Conservation (phyloP, 495 filamentous ascomycete genomes). For the Annulohypoxylon stygium region DNA sequence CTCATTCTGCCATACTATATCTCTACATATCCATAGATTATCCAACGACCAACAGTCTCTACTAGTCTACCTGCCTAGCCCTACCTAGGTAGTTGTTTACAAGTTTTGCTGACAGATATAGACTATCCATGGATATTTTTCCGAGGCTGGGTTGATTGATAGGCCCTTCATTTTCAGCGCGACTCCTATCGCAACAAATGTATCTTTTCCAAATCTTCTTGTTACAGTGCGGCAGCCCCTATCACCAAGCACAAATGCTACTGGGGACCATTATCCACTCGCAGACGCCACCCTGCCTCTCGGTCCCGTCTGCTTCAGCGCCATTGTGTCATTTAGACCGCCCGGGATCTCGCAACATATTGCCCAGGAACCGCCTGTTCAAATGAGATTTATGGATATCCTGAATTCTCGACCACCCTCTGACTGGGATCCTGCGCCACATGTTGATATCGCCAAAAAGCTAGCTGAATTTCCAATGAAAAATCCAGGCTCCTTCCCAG, state of each 20-base stretch:
- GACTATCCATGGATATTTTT: conserved; percentile 78
- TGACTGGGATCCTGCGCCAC: conserved; percentile 59
- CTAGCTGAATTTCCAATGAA: conserved; percentile 47
- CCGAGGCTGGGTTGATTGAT: conserved; percentile 64
- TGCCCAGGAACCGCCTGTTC: conserved; percentile 53
- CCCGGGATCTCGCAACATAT: conserved; percentile 46
- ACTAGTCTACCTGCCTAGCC: too few relatives aligned
- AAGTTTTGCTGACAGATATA: conserved; percentile 48
- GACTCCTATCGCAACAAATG: conserved; percentile 66
- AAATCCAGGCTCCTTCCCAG: conserved; percentile 64
- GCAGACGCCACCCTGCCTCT: conserved; percentile 54
- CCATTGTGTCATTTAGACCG: conserved; percentile 69
- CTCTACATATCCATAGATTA: not conserved
- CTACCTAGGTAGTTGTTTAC: too few relatives aligned
- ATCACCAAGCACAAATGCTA: conserved; percentile 50
- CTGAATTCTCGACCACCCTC: conserved; percentile 48
- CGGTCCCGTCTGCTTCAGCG: conserved; percentile 69
- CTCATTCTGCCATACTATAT: not conserved
- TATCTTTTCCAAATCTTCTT: conserved; percentile 68
- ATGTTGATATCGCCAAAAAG: conserved; percentile 54
- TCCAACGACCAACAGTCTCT: not conserved
- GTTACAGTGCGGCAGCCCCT: conserved; percentile 69
- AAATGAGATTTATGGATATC: conserved; percentile 55
- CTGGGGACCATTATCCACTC: conserved; percentile 51
- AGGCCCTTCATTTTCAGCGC: conserved; percentile 73